Percentiles rank a stretch among this genome's conserved stretches.
phyloP scores from a whole-genome alignment of 345 rosid species.

The Nephelium lappaceum region DNA sequence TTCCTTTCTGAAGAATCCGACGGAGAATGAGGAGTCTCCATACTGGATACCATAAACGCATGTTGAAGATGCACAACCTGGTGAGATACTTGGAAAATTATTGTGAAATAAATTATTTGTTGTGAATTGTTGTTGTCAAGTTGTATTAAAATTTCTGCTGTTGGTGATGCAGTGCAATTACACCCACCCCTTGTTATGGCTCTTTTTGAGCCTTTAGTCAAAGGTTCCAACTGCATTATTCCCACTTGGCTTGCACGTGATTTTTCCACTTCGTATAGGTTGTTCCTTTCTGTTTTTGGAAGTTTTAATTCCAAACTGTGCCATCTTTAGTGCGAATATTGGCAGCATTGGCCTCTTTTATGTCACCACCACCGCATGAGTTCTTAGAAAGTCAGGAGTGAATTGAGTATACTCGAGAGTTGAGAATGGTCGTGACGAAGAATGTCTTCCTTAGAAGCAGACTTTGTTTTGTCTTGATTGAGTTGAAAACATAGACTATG shows the following conservation, averaged over 20 bases:
- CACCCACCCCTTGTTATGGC: no score
- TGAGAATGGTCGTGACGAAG: constrained; percentile 57
- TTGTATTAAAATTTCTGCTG: no score
- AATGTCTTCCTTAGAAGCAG: constrained; percentile 31
- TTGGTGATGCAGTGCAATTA: no score
- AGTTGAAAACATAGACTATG: constrained; percentile 61
- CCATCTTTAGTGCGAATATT: constrained; percentile 69
- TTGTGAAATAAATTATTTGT: no score
- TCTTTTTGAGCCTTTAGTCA: no score
- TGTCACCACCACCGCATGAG: constrained; percentile 2
- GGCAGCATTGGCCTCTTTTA: constrained; percentile 29
- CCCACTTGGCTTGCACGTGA: no score
- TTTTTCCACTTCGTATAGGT: no score
- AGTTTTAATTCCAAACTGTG: no score
- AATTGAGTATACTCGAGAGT: constrained; percentile 53
- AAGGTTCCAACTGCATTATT: no score
- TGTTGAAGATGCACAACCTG: constrained; percentile 50
- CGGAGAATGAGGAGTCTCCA: constrained; percentile 75
- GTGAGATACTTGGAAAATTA: constrained; percentile 38
- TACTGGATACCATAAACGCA: constrained; percentile 82
- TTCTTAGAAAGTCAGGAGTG: constrained; percentile 42
- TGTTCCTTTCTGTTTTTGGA: no score
- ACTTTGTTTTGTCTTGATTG: constrained; percentile 11
- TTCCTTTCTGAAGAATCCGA: constrained; percentile 66
- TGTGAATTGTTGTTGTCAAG: no score